These are phyloP conservation scores for Hydnomerulius pinastri DNA, from an alignment of 768 basidiomycete genomes.

Conservation along the genomic window DNA sequence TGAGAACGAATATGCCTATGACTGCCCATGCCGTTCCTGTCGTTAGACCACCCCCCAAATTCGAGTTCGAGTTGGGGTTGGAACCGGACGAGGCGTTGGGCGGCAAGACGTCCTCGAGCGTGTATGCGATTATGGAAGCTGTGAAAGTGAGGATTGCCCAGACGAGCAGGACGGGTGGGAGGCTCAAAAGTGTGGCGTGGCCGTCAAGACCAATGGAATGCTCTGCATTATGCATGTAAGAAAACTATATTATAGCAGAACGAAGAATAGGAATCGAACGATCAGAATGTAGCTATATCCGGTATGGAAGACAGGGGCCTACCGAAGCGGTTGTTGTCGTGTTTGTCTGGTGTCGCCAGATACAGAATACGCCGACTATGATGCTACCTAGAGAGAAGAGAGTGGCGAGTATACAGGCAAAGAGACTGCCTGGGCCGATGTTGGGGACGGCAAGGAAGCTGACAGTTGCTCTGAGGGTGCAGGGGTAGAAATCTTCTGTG, in stretches of 20 bases:
- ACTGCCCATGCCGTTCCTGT: conserved; percentile 42
- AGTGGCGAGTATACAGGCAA: conserved; percentile 41
- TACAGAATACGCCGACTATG: conserved; percentile 55
- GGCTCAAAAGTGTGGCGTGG: conserved; percentile 51
- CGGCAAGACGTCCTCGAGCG: conserved; percentile 41
- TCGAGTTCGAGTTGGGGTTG: conserved; percentile 14
- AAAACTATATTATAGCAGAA: conserved; percentile 37
- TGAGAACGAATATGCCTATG: conserved; percentile 41
- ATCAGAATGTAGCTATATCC: background rate
- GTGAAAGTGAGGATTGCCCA: conserved; percentile 56
- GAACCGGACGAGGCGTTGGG: no score
- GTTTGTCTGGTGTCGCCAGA: conserved; percentile 57
- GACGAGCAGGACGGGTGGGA: conserved; percentile 55
- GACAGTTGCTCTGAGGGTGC: conserved; percentile 49
- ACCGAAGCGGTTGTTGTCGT: conserved; percentile 46
- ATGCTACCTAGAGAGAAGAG: conserved; percentile 56
- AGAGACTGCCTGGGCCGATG: conserved; percentile 29
- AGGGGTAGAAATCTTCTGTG: background rate
- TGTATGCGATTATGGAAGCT: conserved; percentile 46
- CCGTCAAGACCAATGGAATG: conserved; percentile 50
- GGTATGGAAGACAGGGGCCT: conserved; percentile 5
- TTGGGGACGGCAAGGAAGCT: conserved; percentile 48
- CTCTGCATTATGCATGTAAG: conserved; percentile 55
- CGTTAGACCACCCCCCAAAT: no score
- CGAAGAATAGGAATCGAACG: background rate